Evolutionary conservation across 1,284 basidiomycete genomes (phyloP).

Genomic region (Bondarzewia mesenterica): DNA sequence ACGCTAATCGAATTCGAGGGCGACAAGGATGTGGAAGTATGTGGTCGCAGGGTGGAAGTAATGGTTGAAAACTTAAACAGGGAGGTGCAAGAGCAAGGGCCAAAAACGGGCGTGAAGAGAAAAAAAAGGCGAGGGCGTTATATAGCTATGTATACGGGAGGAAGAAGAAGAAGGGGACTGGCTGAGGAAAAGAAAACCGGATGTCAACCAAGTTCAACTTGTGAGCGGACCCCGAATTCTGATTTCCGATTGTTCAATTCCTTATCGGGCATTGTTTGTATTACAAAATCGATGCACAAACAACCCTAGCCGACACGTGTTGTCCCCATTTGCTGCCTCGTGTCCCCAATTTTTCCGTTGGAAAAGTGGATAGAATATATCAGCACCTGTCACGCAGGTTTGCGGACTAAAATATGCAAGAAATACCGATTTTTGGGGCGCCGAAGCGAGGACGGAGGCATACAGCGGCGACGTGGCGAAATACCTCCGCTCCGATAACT

Average conservation of each 20-base stretch:
- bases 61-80: constrained; percentile 26
- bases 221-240: constrained; percentile 8
- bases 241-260: constrained; percentile 13
- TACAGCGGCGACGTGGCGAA: neutral
- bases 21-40: constrained; percentile 64
- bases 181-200: constrained; percentile 9
- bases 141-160: constrained; percentile 10
- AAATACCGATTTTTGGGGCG: neutral
- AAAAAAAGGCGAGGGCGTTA: constrained; percentile 6
- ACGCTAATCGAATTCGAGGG: constrained; percentile 62
- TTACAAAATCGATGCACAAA: constrained; percentile 14
- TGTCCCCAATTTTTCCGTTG: constrained; percentile 9
- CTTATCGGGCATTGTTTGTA: constrained; percentile 11
- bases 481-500: too few species aligned
- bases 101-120: constrained; percentile 13
- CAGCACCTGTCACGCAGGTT: neutral
- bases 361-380: constrained; percentile 4
- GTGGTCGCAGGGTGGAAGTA: constrained; percentile 58
- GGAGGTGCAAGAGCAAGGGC: neutral
- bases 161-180: constrained; percentile 6
- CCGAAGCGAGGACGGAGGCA: neutral
- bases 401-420: too few species aligned
- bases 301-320: constrained; percentile 13
- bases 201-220: constrained; percentile 12
- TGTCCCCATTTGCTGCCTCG: constrained; percentile 5